Evolutionary conservation across 1,139 yeast species (phyloP).

Genomic region (Kazachstania sp.): DNA sequence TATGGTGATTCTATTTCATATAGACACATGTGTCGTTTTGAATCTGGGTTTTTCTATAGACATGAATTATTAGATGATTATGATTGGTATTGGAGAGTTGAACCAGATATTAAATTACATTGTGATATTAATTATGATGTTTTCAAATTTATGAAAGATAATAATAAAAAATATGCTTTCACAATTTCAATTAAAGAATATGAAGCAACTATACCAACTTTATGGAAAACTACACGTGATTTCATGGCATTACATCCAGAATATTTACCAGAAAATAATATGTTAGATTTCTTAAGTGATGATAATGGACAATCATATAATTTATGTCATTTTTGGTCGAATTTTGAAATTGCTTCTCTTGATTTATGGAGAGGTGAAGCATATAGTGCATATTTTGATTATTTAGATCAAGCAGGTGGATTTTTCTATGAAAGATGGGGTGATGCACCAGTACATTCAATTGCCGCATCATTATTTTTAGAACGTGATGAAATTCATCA

Average conservation of each 20-base stretch:
- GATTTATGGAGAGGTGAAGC: constrained; percentile 67
- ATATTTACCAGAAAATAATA: constrained; percentile 39
- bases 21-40: constrained; percentile 70
- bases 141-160: constrained; percentile 55
- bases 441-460: constrained; percentile 86
- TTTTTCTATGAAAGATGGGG: constrained; percentile 96
- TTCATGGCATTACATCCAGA: constrained; percentile 45
- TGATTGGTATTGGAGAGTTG: constrained; percentile 74
- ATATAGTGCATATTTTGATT: constrained; percentile 60
- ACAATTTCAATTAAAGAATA: constrained; percentile 58
- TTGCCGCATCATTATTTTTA: constrained; percentile 68
- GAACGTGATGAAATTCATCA: constrained; percentile 61
- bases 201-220: constrained; percentile 46
- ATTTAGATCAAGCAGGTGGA: constrained; percentile 70
- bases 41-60: constrained; percentile 64
- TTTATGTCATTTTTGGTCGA: constrained; percentile 87
- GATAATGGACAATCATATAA: constrained; percentile 65
- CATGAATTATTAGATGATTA: constrained; percentile 48
- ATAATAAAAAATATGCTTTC: constrained; percentile 53
- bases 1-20: constrained; percentile 57
- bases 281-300: constrained; percentile 60
- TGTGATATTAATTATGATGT: constrained; percentile 64
- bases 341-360: constrained; percentile 75
- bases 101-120: constrained; percentile 52
- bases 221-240: constrained; percentile 51